phyloP scores from a whole-genome alignment of 148 eudicot genomes.

The Cornus kousa region DNA sequence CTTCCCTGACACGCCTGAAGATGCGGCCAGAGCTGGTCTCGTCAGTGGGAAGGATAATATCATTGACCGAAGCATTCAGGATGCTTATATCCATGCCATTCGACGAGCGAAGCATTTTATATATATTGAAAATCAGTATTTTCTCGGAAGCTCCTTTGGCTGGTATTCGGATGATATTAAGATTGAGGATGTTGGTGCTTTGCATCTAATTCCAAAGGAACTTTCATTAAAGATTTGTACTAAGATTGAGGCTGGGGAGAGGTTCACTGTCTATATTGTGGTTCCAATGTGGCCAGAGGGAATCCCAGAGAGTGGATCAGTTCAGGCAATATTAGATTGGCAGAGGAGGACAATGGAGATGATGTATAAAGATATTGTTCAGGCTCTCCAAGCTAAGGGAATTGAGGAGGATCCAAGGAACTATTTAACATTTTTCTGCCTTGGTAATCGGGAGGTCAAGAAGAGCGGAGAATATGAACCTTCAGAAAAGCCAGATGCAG shows the following conservation, averaged over 20 bases:
- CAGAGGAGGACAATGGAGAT: slow-evolving; percentile 66
- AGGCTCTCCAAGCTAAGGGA: slow-evolving; percentile 57
- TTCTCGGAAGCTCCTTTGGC: slow-evolving; percentile 64
- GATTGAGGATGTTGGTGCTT: slow-evolving; percentile 55
- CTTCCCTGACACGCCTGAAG: slow-evolving; percentile 78
- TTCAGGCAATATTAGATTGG: slow-evolving; percentile 76
- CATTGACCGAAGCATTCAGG: slow-evolving; percentile 78
- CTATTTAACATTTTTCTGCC: slow-evolving; percentile 75
- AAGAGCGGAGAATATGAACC: slow-evolving; percentile 68
- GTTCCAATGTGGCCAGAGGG: slow-evolving; percentile 90
- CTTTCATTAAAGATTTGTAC: slow-evolving; percentile 68
- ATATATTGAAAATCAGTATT: slow-evolving; percentile 77
- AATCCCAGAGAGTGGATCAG: slow-evolving; percentile 66
- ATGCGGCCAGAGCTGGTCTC: slow-evolving; percentile 72
- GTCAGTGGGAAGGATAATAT: slow-evolving; percentile 77
- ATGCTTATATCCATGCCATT: slow-evolving; percentile 78
- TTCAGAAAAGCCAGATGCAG: slow-evolving; percentile 57
- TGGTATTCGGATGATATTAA: slow-evolving; percentile 51
- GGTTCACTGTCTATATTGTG: slow-evolving; percentile 62
- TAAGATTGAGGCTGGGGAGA: slow-evolving; percentile 73
- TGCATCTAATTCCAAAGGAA: slow-evolving; percentile 76
- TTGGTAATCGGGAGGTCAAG: slow-evolving; percentile 70
- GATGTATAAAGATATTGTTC: slow-evolving; percentile 64
- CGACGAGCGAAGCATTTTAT: slow-evolving; percentile 69
- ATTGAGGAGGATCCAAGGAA: slow-evolving; percentile 70